Evolutionary conservation across 495 filamentous ascomycete genomes (phyloP).

Genomic region (Penicillium argentinense): DNA sequence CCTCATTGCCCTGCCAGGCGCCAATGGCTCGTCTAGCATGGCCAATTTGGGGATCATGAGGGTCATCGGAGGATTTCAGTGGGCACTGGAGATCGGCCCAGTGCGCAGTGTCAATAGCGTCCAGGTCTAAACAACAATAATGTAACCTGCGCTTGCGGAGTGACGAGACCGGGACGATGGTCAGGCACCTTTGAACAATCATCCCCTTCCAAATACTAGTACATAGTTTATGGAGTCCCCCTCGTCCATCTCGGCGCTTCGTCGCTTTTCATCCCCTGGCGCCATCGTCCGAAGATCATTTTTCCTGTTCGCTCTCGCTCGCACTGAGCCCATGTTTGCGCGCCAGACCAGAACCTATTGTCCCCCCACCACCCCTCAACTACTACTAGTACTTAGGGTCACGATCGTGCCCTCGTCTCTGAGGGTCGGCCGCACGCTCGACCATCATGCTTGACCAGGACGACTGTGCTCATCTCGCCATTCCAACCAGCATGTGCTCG

Average conservation of each 20-base stretch:
- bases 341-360: too few species aligned
- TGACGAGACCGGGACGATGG: conserved; percentile 8
- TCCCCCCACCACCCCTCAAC: too few species aligned
- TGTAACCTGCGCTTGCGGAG: conserved; percentile 1
- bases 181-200: conserved; percentile 4
- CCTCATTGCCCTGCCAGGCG: too few species aligned
- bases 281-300: conserved; percentile 9
- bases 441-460: too few species aligned
- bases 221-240: background rate
- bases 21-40: too few species aligned
- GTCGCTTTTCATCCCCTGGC: conserved; percentile 7
- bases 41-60: too few species aligned
- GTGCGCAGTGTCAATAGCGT: conserved; percentile 5
- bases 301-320: background rate
- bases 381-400: too few species aligned
- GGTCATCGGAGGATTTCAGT: too few species aligned
- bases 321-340: background rate
- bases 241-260: background rate
- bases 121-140: background rate
- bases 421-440: too few species aligned
- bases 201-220: background rate
- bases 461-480: background rate
- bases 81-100: too few species aligned
- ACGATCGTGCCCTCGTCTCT: too few species aligned
- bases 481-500: conserved; percentile 1